Conservation (phyloP, 345 rosid genomes). For the Theobroma cacao region DNA sequence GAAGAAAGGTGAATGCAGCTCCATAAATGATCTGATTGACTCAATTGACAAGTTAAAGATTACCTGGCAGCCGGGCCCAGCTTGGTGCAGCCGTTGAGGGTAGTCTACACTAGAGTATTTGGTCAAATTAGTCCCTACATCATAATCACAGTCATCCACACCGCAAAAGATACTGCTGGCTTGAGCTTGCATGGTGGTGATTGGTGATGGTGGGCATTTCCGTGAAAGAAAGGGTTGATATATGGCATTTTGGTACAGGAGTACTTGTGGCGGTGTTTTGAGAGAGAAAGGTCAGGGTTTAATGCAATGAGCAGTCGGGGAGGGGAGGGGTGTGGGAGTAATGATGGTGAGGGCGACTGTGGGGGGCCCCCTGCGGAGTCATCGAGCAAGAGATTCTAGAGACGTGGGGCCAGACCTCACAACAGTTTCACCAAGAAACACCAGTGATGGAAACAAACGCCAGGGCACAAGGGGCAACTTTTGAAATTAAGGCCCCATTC, state of each 20-base stretch:
- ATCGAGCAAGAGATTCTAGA: slow-evolving; percentile 11
- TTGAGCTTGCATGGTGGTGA: not conserved
- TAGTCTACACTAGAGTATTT: not conserved
- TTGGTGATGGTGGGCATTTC: not conserved
- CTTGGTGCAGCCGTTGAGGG: not conserved
- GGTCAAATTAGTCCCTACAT: not conserved
- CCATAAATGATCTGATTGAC: not conserved
- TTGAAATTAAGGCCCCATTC: slow-evolving; percentile 5
- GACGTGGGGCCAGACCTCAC: slow-evolving; percentile 8
- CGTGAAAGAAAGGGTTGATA: not conserved
- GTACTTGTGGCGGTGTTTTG: too few relatives aligned
- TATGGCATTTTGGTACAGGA: not conserved
- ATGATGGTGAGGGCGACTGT: slow-evolving; percentile 24
- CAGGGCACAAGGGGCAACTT: not conserved
- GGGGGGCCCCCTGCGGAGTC: slow-evolving; percentile 1
- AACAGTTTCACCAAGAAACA: not conserved
- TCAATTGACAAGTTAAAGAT: not conserved
- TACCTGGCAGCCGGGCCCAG: too few relatives aligned
- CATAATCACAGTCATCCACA: not conserved
- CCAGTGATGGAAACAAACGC: not conserved
- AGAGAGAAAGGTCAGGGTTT: not conserved
- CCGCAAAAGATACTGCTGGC: too few relatives aligned
- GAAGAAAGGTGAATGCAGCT: not conserved
- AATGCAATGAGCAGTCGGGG: not conserved
- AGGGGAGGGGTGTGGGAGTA: slow-evolving; percentile 22